phyloP scores from a whole-genome alignment of 139 green algal genomes.

The Volvox reticuliferus region DNA sequence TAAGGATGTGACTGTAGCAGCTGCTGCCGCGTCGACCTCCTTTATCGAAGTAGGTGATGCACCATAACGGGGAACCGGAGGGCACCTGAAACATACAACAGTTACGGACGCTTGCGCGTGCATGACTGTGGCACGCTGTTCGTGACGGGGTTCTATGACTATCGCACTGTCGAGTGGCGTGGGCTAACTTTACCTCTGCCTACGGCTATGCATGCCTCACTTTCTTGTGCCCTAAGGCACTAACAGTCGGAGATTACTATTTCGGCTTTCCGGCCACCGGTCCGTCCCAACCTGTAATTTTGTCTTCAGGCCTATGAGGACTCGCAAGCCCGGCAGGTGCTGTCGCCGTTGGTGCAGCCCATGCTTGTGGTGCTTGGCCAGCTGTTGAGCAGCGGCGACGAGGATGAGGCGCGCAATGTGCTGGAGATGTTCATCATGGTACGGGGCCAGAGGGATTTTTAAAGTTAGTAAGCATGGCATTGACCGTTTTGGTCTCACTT shows the following conservation, averaged over 20 bases:
- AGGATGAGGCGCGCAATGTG: conserved; percentile 83
- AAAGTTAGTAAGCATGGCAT: no score
- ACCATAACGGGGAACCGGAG: neutral
- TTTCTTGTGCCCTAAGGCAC: no score
- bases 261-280: no score
- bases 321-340: conserved; percentile 77
- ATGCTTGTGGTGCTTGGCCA: conserved; percentile 78
- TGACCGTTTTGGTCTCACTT: no score
- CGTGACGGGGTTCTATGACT: no score
- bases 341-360: conserved; percentile 83
- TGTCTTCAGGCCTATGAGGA: conserved; percentile 66
- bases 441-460: neutral
- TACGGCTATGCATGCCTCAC: no score
- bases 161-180: no score
- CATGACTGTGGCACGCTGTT: no score
- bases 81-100: no score
- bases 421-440: conserved; percentile 96
- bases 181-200: no score
- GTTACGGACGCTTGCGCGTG: no score
- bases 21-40: conserved; percentile 27
- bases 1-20: conserved; percentile 42
- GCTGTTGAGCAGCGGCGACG: conserved; percentile 55
- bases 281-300: neutral
- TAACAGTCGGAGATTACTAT: no score
- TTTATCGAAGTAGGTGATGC: conserved; percentile 42